Percentiles rank a stretch among this genome's conserved stretches.
Evolutionary conservation across 176 grass and related monocot genomes (phyloP).

Genomic region (Echinochloa phyllopogon): DNA sequence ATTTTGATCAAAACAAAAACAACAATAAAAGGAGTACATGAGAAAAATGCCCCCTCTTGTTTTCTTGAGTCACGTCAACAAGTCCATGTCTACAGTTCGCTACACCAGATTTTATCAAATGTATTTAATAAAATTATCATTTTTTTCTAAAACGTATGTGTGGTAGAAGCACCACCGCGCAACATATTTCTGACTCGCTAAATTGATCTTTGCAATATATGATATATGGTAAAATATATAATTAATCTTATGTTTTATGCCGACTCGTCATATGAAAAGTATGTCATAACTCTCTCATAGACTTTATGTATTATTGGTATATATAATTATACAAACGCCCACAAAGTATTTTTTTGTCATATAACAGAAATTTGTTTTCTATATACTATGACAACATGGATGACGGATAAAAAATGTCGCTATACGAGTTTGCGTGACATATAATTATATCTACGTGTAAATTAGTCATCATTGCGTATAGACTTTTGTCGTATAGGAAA

Average conservation of each 20-base stretch:
- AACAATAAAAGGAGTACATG: not conserved
- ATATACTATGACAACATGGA: not conserved
- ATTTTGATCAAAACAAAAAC: not conserved
- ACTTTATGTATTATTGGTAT: not conserved
- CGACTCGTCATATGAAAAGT: not conserved
- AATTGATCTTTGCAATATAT: rapidly evolving
- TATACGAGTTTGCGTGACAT: not conserved
- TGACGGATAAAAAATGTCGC: not conserved
- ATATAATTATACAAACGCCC: rapidly evolving
- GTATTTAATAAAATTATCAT: not conserved
- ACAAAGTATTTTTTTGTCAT: not conserved
- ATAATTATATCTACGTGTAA: not conserved
- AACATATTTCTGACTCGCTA: rapidly evolving
- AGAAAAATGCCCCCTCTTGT: not conserved
- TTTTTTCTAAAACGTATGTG: rapidly evolving
- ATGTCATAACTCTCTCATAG: not conserved
- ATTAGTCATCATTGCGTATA: not conserved
- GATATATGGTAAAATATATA: too few relatives aligned
- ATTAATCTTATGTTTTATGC: not conserved
- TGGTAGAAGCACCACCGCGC: rapidly evolving
- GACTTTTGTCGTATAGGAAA: conserved; percentile 10
- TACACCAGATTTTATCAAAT: too few relatives aligned
- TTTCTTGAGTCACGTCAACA: conserved; percentile 19
- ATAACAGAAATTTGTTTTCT: not conserved
- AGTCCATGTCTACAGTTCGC: conserved; percentile 1